These are phyloP conservation scores for Annulohypoxylon stygium DNA, from an alignment of 495 filamentous ascomycete species.

Conservation along the genomic window DNA sequence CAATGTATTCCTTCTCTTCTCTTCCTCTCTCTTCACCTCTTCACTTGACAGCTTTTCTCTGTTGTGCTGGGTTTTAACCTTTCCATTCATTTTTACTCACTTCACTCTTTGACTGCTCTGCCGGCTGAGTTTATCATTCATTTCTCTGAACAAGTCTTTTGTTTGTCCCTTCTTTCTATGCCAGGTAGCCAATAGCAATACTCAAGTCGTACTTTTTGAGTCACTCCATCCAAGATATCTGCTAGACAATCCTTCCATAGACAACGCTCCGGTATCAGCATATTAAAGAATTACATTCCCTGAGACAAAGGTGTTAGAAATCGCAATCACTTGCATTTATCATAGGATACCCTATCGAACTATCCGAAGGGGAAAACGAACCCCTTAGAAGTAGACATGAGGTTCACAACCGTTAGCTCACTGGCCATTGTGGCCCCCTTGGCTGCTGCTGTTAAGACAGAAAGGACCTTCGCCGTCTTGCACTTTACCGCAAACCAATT, in stretches of 20 bases:
- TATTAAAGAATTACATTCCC: constrained; percentile 43
- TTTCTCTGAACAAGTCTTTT: constrained; percentile 51
- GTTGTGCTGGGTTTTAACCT: constrained; percentile 39
- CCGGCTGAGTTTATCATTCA: constrained; percentile 58
- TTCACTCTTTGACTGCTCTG: constrained; percentile 47
- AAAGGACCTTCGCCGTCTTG: constrained; percentile 61
- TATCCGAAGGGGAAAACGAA: constrained; percentile 17
- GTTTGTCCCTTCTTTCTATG: constrained; percentile 50
- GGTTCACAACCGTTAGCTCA: constrained; percentile 42
- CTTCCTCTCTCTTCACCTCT: constrained; percentile 41
- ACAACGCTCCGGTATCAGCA: constrained; percentile 30
- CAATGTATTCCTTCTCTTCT: constrained; percentile 15
- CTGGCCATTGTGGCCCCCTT: constrained; percentile 50
- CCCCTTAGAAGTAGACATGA: constrained; percentile 43
- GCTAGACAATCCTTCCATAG: constrained; percentile 31
- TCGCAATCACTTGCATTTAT: constrained; percentile 28
- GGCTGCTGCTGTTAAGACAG: constrained; percentile 52
- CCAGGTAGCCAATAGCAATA: constrained; percentile 33
- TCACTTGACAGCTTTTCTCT: constrained; percentile 35
- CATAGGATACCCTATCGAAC: constrained; percentile 16
- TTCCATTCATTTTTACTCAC: constrained; percentile 49
- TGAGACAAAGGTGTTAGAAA: constrained; percentile 33
- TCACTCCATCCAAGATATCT: constrained; percentile 18
- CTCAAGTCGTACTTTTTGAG: constrained; percentile 29
- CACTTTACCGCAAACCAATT: constrained; percentile 59